A percentile compares a stretch with the other conserved stretches of the same genome.
Evolutionary conservation across 805 yeast species (phyloP).

Genomic region (Wickerhamiella cacticola): DNA sequence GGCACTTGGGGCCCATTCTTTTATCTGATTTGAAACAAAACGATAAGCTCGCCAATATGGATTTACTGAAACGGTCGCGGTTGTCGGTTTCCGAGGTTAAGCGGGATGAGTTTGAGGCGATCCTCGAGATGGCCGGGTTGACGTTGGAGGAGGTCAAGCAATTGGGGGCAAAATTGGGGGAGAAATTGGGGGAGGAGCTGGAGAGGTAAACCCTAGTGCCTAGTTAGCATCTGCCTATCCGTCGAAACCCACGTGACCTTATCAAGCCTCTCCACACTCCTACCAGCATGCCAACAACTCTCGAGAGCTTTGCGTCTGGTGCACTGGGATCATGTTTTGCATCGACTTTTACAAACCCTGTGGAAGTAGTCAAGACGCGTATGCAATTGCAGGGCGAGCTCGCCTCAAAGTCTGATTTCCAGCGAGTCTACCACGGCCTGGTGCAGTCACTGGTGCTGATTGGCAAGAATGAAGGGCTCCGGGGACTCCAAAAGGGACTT

Average conservation of each 20-base stretch:
- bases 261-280: background rate
- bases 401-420: slow-evolving; percentile 34
- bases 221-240: too few species aligned
- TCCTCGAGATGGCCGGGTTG: slow-evolving; percentile 31
- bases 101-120: slow-evolving; percentile 32
- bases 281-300: background rate
- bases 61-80: slow-evolving; percentile 38
- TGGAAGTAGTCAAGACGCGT: slow-evolving; percentile 85
- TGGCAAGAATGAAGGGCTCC: slow-evolving; percentile 66
- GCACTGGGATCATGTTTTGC: slow-evolving; percentile 96
- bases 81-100: slow-evolving; percentile 43
- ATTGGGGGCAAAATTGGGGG: too few species aligned
- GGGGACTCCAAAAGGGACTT: slow-evolving; percentile 83
- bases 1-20: slow-evolving; percentile 36
- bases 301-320: slow-evolving; percentile 54
- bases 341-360: slow-evolving; percentile 91
- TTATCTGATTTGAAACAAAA: slow-evolving; percentile 33
- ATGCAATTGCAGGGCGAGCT: slow-evolving; percentile 96
- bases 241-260: slow-evolving; percentile 2
- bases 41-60: slow-evolving; percentile 32
- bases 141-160: slow-evolving; percentile 19
- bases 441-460: slow-evolving; percentile 69
- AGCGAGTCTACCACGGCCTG: slow-evolving; percentile 67
- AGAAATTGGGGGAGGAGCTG: too few species aligned
- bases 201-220: too few species aligned